Base-by-base conservation (phyloP, 768 basidiomycete genomes). In the Mrakia frigida region DNA sequence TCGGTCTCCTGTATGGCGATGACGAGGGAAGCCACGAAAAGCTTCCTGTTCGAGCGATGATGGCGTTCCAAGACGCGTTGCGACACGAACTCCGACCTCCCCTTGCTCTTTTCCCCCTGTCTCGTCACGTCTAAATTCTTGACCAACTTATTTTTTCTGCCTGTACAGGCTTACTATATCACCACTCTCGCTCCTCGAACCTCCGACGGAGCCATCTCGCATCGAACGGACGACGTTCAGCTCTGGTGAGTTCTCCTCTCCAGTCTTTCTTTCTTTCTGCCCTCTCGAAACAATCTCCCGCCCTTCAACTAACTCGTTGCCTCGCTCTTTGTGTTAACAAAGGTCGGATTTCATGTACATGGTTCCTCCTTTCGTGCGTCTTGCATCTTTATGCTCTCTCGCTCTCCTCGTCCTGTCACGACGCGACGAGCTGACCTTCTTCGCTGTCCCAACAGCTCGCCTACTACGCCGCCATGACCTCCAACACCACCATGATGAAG, bases 121-220 rank as follows among this genome's bases (percentile, higher is more conserved):
- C 10, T 35, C 33, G 11, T 3, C 6, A n/a, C 41, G n/a, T 59
- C 13, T 28, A 6, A 23, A 31, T 10, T 18, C 9, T 31, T 16
- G 5, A n/a, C 21, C 39, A 10, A 31, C 11, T 5, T 0, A 33
- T 18, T 10, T 31, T 43, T 41, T 37, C 10, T 35, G 35, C 2
- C 1, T 13, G 21, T 3, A 1, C 90, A 94, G 82, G 84, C 93
- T 6, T 83, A 88, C 16, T 94, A 85, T 80, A 81, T 93, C 50
- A 83, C 89, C 33, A 80, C 85, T 43, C 81, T 82, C 0, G 79
- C 79, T 2, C 90, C 92, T 11, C 86, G 85, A 79, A 90, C 91
- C 1, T 75, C 78, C 2, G 90, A 92, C 78, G 93, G 93, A 0
- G 93, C 94, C 0, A 88, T 95, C 35, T 92, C 91, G 13, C 93